Conservation (phyloP, 164 flowering plant species). For the Paratinospora sagittata region DNA sequence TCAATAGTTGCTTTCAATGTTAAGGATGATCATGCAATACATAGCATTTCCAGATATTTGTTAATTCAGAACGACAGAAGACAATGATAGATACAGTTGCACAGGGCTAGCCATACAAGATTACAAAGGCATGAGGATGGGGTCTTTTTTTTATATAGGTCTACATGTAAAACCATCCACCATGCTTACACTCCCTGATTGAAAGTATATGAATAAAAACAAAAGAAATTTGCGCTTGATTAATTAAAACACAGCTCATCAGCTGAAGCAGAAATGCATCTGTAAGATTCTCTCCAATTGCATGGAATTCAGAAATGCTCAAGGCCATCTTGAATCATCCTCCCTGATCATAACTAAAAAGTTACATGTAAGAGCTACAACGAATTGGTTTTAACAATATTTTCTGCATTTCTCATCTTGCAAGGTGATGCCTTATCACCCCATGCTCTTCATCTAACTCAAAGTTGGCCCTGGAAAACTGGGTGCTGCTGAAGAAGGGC, state of each 20-base stretch:
- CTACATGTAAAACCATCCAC: not conserved
- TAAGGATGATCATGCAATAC: too few relatives aligned
- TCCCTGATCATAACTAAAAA: not conserved
- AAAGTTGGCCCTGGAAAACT: constrained; percentile 50
- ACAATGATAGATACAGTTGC: too few relatives aligned
- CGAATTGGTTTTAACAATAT: not conserved
- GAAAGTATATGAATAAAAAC: too few relatives aligned
- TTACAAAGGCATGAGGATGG: too few relatives aligned
- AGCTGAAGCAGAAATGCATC: too few relatives aligned
- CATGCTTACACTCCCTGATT: not conserved
- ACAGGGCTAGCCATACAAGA: too few relatives aligned
- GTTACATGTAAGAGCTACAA: not conserved
- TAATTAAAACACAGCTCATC: too few relatives aligned
- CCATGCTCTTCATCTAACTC: constrained; percentile 46
- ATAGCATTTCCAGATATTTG: too few relatives aligned
- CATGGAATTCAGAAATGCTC: not conserved
- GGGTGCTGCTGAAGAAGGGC: constrained; percentile 66
- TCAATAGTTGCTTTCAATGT: too few relatives aligned
- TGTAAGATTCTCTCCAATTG: not conserved
- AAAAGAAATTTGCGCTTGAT: too few relatives aligned
- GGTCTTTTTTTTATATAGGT: too few relatives aligned
- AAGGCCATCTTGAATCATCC: not conserved
- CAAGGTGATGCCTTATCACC: constrained; percentile 49
- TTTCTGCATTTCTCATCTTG: constrained; percentile 18
- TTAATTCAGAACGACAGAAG: too few relatives aligned